Evolutionary conservation across 1,284 basidiomycete species (phyloP), one percentile per base, ranked within the genome.

Genomic region (Leucoagaricus sp.): DNA sequence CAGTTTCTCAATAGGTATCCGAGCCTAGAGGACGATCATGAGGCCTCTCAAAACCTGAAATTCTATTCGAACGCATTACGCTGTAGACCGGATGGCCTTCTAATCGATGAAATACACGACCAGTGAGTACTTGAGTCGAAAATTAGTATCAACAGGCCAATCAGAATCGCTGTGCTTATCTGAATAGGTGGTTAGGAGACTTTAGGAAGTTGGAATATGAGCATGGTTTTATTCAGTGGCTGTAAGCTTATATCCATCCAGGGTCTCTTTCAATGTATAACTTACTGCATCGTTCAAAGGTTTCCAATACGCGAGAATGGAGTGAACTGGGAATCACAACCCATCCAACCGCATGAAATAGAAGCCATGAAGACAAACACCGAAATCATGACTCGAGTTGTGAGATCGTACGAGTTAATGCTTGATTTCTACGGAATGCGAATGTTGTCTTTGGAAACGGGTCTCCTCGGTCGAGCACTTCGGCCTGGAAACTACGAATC

Each of bases 391-490:
- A 63, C 71, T 44, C 82, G 86, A 45, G 65, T 91, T 23, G 55
- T 84, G 3, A 71, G 71, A 29, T 90, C 89, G 3, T 91, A 89
- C 68, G 71, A 69, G 58, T 80, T 89, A 57, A 88, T 89, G 85
- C 78, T 89, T 8, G 85, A 86, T 64, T 90, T 90, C 70, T 89
- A 87, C 64, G 87, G 86, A 23, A 87, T 90, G 84, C 75, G 74
- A 33, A 76, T 89, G 13, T 67, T 82, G 26, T 80, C 81, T 48
- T 63, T 69, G 19, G 79, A 84, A 46, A 83, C 83, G 0, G 87
- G 87, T 2, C 73, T 84, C n/a, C 60, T 85, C 29, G 76, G 73
- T 53, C 80, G 81, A 53, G 71, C 72, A 34, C 60, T 69, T 53
- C 75, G 74, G n/a, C 78, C 77, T 29, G 68, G 72, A 46, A 76